These are phyloP conservation scores for Saksenaea vasiformis DNA, from an alignment of 371 early-diverging fungal genomes.

Conservation along the genomic window DNA sequence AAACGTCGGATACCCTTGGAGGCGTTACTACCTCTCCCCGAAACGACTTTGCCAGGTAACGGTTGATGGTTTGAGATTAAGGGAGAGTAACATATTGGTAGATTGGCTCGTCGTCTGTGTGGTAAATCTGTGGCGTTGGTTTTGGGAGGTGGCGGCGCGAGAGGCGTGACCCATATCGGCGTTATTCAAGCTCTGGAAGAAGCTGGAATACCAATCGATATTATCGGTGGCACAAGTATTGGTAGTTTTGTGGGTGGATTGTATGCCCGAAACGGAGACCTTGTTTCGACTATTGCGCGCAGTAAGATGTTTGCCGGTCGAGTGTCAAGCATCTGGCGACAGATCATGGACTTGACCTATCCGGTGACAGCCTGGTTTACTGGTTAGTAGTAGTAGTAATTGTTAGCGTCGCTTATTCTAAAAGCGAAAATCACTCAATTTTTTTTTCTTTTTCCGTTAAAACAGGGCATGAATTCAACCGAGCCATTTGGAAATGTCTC, in stretches of 20 bases:
- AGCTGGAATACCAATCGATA: conserved; percentile 98
- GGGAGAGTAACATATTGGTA: conserved; percentile 7
- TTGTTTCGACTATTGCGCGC: conserved; percentile 84
- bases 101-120: conserved; percentile 92
- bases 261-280: conserved; percentile 91
- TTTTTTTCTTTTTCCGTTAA: not conserved
- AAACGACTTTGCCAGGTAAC: conserved; percentile 70
- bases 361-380: conserved; percentile 93
- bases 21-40: conserved; percentile 31
- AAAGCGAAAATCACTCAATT: not conserved
- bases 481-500: conserved; percentile 94
- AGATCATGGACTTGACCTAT: conserved; percentile 94
- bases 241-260: conserved; percentile 97
- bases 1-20: conserved; percentile 17
- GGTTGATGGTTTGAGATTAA: not conserved
- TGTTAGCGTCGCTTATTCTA: not conserved
- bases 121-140: conserved; percentile 97
- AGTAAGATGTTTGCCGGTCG: conserved; percentile 85
- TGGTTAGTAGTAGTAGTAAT: conserved; percentile 42
- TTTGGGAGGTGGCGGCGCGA: conserved; percentile 99
- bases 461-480: conserved; percentile 91
- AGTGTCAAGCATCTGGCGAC: conserved; percentile 87
- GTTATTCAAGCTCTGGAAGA: conserved; percentile 98
- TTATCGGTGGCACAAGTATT: conserved; percentile 98
- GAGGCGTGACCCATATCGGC: conserved; percentile 97